Base-by-base conservation (phyloP, 139 green algal genomes). In the Klebsormidium nitens region DNA sequence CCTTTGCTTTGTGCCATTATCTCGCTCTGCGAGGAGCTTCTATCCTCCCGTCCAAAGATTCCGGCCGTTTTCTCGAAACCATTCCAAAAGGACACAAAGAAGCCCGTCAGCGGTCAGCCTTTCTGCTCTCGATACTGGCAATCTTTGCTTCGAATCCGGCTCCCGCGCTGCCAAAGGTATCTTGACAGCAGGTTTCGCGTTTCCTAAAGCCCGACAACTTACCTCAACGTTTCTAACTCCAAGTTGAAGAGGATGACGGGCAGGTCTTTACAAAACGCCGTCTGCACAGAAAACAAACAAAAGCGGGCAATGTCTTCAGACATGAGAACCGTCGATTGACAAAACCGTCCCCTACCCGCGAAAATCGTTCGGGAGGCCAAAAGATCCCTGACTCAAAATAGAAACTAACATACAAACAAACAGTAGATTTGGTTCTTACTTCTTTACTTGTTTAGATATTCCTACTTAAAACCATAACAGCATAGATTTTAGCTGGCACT, bases 201-300 rank as follows among this genome's bases (percentile, higher is more conserved):
- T n/a, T n/a, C n/a, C n/a, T n/a, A 64, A n/a, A n/a, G 56, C 28
- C 17, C 17, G 14, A 59, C 28, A 64, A 48, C 14, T 61, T 61
- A 77, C 72, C 79, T 77, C 37, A 99, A 80, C 3, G 91, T 95
- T 76, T 99, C 93, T 26, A 99, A 82, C 86, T 97, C 92, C 65
- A 95, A 72, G 84, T 97, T 97, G 87, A 91, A 96, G 1, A 94
- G 64, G 32, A 96, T 69, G 26, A 93, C 35, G 19, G 84, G 70
- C 66, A 64, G 75, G 50, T 69, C 80, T 8, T 52, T 55, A 11
- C 88, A 75, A 36, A 68, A 66, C n/a, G 31, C 19, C 26, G 67
- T 17, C 71, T 78, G 57, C 38, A 23, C 5, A 69, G 11, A 50
- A 50, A 50, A 14, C 42, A 50, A 50, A 26, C 42, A 50, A 26